Evolutionary conservation across 164 flowering plant genomes (phyloP).

Genomic region (Aristolochia fimbriata): DNA sequence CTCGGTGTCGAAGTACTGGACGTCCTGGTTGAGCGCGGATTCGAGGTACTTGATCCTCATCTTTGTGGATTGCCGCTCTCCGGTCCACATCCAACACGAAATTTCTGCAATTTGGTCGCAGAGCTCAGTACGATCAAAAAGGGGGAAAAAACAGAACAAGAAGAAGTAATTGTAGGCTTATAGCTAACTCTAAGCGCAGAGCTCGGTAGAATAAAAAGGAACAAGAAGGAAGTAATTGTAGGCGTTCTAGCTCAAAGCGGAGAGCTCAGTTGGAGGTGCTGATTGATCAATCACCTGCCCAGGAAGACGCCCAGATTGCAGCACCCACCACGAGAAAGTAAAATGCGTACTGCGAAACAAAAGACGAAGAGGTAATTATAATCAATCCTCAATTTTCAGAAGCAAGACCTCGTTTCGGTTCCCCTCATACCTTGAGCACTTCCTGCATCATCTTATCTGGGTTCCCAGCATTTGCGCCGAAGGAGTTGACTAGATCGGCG

Average conservation of each 20-base stretch:
- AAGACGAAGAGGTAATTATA: no score
- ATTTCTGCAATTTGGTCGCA: conserved; percentile 49
- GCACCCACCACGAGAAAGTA: conserved; percentile 97
- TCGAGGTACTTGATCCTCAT: conserved; percentile 93
- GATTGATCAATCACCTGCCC: conserved; percentile 65
- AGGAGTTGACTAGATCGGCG: conserved; percentile 97
- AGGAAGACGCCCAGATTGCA: conserved; percentile 95
- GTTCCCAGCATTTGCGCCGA: conserved; percentile 75
- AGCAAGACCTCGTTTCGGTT: neutral
- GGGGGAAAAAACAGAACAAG: conserved; percentile 3
- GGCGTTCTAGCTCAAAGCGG: no score
- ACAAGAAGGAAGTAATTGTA: no score
- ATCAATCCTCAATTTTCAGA: neutral
- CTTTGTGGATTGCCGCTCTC: conserved; percentile 89
- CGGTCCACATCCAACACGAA: conserved; percentile 99
- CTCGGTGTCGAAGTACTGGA: conserved; percentile 85
- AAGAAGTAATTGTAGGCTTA: no score
- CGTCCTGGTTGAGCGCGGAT: conserved; percentile 88
- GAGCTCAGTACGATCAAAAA: neutral
- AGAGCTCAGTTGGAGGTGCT: no score
- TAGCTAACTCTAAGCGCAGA: neutral
- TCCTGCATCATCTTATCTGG: conserved; percentile 87
- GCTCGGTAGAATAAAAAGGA: no score
- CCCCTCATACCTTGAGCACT: conserved; percentile 60
- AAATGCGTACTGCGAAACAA: conserved; percentile 67